Evolutionary conservation across 495 filamentous ascomycete species (phyloP).

Genomic region (Letharia lupina): DNA sequence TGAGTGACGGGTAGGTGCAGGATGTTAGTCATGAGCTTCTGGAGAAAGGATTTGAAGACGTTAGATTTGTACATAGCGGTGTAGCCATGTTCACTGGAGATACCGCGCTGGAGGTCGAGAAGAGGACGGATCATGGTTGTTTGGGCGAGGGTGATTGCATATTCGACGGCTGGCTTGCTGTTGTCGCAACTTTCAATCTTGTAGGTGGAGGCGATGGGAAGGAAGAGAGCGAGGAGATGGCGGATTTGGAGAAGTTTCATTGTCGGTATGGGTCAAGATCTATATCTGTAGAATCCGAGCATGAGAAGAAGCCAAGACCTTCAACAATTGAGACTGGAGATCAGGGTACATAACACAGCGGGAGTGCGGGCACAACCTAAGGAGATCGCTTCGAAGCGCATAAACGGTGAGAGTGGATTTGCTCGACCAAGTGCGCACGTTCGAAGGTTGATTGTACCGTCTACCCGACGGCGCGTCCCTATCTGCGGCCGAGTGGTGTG

Average conservation of each 20-base stretch:
- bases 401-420: background rate
- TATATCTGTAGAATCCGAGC: background rate
- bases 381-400: background rate
- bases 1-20: background rate
- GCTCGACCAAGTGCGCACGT: conserved; percentile 1
- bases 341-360: background rate
- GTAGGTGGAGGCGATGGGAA: background rate
- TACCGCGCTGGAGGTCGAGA: background rate
- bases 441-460: background rate
- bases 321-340: background rate
- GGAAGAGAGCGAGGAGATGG: background rate
- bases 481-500: background rate
- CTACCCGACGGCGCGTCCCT: background rate
- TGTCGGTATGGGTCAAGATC: background rate
- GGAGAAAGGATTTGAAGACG: background rate
- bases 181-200: background rate
- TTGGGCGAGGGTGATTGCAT: background rate
- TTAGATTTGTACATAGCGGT: conserved; percentile 4
- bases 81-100: background rate
- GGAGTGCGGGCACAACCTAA: background rate
- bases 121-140: background rate
- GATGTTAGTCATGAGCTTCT: background rate
- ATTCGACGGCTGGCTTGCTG: background rate
- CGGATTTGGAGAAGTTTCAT: background rate
- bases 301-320: background rate